A percentile compares a stretch with the other conserved stretches of the same genome.
Conservation (phyloP, 768 basidiomycete genomes). For the Cubamyces sp. region DNA sequence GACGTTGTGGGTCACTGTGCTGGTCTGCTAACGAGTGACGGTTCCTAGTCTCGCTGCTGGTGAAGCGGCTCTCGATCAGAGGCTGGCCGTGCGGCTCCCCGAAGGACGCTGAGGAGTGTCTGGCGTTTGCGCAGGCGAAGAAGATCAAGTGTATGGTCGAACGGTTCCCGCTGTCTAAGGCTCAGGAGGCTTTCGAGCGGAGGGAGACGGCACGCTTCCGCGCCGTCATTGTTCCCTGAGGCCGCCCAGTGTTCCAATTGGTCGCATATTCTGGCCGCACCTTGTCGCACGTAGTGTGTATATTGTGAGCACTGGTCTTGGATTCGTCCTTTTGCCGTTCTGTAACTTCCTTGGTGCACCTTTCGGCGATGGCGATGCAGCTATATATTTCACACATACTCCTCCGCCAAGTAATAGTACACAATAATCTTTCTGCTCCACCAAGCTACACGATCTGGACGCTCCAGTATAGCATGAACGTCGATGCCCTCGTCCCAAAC, state of each 20-base stretch:
- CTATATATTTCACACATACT: no score
- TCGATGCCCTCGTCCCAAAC: not conserved
- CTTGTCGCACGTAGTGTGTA: no score
- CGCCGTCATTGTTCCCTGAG: constrained; percentile 29
- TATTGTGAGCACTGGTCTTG: no score
- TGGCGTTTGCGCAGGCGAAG: constrained; percentile 25
- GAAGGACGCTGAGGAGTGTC: constrained; percentile 27
- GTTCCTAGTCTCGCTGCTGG: constrained; percentile 26
- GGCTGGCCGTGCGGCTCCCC: constrained; percentile 32
- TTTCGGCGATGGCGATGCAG: no score
- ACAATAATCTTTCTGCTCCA: not conserved
- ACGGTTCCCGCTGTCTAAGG: constrained; percentile 30
- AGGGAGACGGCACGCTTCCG: constrained; percentile 29
- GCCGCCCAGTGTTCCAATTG: not conserved
- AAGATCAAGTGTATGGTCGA: constrained; percentile 29
- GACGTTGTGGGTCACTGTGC: no score
- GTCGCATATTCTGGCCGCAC: no score
- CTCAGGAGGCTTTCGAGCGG: constrained; percentile 31
- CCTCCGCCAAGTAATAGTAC: not conserved
- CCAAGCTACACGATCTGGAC: constrained; percentile 28
- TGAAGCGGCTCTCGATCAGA: constrained; percentile 31
- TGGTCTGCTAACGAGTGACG: no score
- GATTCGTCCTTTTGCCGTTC: no score
- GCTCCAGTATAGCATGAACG: constrained; percentile 35
- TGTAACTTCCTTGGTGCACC: no score